Percentiles rank a stretch among this genome's conserved stretches.
Conservation (phyloP, 495 filamentous ascomycete genomes). For the Penicillium pancosmium region DNA sequence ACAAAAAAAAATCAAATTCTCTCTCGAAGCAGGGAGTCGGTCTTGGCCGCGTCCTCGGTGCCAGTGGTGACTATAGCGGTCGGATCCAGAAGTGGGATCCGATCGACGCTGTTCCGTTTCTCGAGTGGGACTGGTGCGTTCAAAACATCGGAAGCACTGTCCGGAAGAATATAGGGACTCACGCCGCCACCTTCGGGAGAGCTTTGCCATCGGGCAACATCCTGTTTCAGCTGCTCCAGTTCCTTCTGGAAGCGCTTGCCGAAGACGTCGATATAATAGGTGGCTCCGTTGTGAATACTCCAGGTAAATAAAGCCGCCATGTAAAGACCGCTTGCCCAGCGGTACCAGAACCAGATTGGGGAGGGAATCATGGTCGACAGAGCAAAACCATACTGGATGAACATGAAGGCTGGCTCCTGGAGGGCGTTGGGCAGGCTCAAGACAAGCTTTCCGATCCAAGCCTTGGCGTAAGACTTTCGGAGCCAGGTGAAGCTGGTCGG, state of each 20-base stretch:
- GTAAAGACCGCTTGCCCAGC: conserved; percentile 76
- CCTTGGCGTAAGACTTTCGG: conserved; percentile 82
- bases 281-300: conserved; percentile 94
- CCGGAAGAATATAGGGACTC: conserved; percentile 36
- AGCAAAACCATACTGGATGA: conserved; percentile 91
- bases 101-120: conserved; percentile 41
- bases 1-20: conserved; percentile 18
- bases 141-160: conserved; percentile 21
- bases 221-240: conserved; percentile 83
- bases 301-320: conserved; percentile 79
- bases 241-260: conserved; percentile 97
- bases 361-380: conserved; percentile 91
- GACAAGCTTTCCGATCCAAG: conserved; percentile 84
- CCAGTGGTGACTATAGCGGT: conserved; percentile 28
- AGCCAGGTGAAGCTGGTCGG: conserved; percentile 98
- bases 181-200: conserved; percentile 40
- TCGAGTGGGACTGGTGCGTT: conserved; percentile 20
- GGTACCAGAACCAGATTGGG: conserved; percentile 92
- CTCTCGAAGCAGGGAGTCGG: conserved; percentile 27
- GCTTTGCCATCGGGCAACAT: conserved; percentile 87
- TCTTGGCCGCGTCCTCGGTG: conserved; percentile 27
- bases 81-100: conserved; percentile 46
- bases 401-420: conserved; percentile 92
- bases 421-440: conserved; percentile 71
- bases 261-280: conserved; percentile 97